These are phyloP conservation scores for Ulmus americana DNA, from an alignment of 331 rosid species.

Conservation along the genomic window DNA sequence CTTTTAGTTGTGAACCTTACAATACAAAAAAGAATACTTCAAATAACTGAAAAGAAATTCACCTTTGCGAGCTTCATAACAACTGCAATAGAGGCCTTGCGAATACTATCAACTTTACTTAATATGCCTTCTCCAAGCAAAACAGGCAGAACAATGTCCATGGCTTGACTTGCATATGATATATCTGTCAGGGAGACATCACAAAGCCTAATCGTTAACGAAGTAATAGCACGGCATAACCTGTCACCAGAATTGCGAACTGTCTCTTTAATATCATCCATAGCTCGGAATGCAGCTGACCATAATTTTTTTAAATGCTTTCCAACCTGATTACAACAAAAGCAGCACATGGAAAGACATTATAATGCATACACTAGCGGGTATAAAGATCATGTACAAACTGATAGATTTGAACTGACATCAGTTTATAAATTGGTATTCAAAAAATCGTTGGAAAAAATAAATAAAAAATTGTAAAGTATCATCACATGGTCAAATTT, in stretches of 20 bases:
- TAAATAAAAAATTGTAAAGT: background rate
- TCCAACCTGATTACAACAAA: constrained; percentile 42
- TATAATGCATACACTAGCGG: background rate
- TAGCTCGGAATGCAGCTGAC: constrained; percentile 81
- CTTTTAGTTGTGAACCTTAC: background rate
- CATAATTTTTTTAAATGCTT: constrained; percentile 74
- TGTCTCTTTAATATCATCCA: constrained; percentile 97
- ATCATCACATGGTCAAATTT: constrained; percentile 66
- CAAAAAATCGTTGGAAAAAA: background rate
- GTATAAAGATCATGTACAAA: background rate
- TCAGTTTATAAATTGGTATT: background rate
- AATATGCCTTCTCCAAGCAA: constrained; percentile 84
- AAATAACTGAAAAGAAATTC: constrained; percentile 20
- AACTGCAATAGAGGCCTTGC: constrained; percentile 78
- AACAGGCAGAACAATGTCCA: constrained; percentile 82
- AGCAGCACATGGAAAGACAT: background rate
- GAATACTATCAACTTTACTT: constrained; percentile 84
- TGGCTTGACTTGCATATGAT: constrained; percentile 72
- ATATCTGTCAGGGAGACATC: constrained; percentile 73
- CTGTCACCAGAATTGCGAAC: constrained; percentile 89
- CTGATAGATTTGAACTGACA: background rate
- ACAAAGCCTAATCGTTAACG: constrained; percentile 80
- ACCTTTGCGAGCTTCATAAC: constrained; percentile 99
- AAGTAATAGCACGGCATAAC: constrained; percentile 60
- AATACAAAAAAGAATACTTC: background rate